These are phyloP conservation scores for Colletotrichum camelliae DNA, from an alignment of 2,329 filamentous ascomycete genomes.

Conservation along the genomic window DNA sequence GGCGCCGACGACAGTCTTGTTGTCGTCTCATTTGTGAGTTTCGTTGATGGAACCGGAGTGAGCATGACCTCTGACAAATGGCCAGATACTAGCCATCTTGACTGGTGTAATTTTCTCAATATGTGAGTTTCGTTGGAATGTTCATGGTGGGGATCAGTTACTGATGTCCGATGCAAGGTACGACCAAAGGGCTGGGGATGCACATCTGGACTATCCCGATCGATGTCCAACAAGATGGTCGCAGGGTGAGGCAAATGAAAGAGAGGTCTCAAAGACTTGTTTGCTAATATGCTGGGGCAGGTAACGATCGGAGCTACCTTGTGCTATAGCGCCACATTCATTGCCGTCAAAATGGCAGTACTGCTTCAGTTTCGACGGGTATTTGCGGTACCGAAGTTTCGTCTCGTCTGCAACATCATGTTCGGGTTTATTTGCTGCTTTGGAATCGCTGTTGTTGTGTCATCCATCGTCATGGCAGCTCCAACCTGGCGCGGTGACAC, in stretches of 20 bases:
- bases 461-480: background rate
- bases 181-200: background rate
- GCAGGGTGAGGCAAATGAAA: background rate
- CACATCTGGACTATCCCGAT: background rate
- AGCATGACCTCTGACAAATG: background rate
- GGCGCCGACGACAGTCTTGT: conserved; percentile 1
- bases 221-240: background rate
- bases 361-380: conserved; percentile 9
- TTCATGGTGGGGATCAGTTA: background rate
- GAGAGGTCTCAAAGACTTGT: background rate
- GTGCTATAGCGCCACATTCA: conserved; percentile 4
- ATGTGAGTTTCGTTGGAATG: background rate
- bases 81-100: background rate
- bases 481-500: conserved; percentile 5
- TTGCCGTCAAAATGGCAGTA: conserved; percentile 10
- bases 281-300: background rate
- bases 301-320: background rate
- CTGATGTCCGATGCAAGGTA: background rate
- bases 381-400: background rate
- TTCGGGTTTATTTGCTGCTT: conserved; percentile 2
- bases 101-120: background rate
- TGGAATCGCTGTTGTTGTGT: conserved; percentile 4
- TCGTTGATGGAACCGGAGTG: background rate
- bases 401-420: background rate
- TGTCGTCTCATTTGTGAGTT: conserved; percentile 1